Evolutionary conservation across 441 rosid genomes (phyloP).

Genomic region (Gossypium gossypioides): DNA sequence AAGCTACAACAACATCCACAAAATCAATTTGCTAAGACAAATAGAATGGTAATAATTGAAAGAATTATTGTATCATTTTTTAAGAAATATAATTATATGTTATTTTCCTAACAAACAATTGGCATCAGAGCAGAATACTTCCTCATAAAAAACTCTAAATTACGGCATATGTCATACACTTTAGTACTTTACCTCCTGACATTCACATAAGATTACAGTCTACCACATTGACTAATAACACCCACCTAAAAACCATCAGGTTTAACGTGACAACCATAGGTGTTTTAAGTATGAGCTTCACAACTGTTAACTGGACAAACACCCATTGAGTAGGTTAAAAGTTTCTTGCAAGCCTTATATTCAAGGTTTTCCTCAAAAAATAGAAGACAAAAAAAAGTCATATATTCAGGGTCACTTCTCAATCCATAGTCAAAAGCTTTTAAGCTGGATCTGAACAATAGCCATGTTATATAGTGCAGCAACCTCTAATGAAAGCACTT

Average conservation of each 20-base stretch:
- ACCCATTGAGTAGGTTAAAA: not conserved
- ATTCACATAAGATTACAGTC: not conserved
- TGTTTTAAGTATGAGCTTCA: not conserved
- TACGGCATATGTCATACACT: not conserved
- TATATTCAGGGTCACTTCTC: not conserved
- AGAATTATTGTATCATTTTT: not conserved
- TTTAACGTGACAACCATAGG: not conserved
- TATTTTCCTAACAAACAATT: not conserved
- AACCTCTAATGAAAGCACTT: not conserved
- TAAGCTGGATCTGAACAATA: not conserved
- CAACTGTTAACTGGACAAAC: not conserved
- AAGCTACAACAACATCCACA: constrained; percentile 48
- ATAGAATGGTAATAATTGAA: not conserved
- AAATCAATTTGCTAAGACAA: not conserved
- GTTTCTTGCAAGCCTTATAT: not conserved
- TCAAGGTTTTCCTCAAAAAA: not conserved
- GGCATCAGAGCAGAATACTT: not conserved
- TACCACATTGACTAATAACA: not conserved
- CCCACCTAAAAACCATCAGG: not conserved
- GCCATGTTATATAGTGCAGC: not conserved
- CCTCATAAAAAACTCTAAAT: not conserved
- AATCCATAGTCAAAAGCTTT: not conserved
- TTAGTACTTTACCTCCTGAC: not conserved
- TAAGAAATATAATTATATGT: not conserved
- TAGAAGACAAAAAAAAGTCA: too few relatives aligned